These are phyloP conservation scores for Diplodia corticola DNA, from an alignment of 2,329 filamentous ascomycete species.

Conservation along the genomic window DNA sequence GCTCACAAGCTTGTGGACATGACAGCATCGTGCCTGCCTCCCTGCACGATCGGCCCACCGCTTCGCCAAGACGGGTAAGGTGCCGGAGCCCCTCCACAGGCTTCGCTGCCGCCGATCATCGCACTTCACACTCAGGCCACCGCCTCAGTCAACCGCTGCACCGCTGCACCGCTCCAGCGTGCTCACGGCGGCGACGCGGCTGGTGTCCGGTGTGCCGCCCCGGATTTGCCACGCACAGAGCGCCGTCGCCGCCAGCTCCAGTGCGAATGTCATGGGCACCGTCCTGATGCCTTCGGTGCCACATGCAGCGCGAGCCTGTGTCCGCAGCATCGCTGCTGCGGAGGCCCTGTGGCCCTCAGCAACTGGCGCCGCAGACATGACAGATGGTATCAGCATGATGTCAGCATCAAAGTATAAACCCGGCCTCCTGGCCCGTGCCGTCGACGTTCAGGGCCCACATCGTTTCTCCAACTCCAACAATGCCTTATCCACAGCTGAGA, in stretches of 20 bases:
- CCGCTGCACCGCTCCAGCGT: background rate
- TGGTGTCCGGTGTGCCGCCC: background rate
- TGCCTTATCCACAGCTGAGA: background rate
- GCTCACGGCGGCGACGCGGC: background rate
- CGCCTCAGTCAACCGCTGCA: background rate
- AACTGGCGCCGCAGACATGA: background rate
- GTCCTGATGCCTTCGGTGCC: background rate
- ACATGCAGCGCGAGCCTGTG: background rate
- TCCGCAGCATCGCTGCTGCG: background rate
- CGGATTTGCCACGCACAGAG: background rate
- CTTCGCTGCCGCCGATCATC: background rate
- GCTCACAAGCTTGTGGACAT: background rate
- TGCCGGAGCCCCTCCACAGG: background rate
- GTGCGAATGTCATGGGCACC: background rate
- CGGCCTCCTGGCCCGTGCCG: background rate
- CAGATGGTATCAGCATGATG: slow-evolving; percentile 1
- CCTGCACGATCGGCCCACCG: slow-evolving; percentile 11
- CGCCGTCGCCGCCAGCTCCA: background rate
- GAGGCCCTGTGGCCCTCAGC: background rate
- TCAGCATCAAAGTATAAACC: background rate
- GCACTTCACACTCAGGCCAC: background rate
- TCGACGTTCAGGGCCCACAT: background rate
- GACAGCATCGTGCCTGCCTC: slow-evolving; percentile 2
- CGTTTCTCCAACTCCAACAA: background rate
- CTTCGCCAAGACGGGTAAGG: slow-evolving; percentile 8